Percentiles rank a stretch among this genome's conserved stretches.
These are phyloP conservation scores for Penicillium steckii DNA, from an alignment of 495 filamentous ascomycete species.

Conservation along the genomic window DNA sequence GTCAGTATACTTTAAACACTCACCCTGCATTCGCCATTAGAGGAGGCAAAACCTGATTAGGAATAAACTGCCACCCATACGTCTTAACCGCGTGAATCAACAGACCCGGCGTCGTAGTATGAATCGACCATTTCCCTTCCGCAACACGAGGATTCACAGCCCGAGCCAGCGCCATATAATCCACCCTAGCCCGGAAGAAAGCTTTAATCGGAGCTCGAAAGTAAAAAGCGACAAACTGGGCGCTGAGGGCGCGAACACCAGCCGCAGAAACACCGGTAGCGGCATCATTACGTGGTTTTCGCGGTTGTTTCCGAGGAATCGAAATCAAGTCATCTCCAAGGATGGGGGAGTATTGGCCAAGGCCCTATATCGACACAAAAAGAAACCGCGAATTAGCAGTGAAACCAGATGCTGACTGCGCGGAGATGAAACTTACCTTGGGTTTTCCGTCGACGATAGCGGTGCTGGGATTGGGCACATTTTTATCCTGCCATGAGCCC, in stretches of 20 bases:
- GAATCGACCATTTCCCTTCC: constrained; percentile 62
- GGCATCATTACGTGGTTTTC: constrained; percentile 61
- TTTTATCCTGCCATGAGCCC: neutral
- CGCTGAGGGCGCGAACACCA: constrained; percentile 72
- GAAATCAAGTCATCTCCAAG: neutral
- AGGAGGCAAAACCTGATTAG: constrained; percentile 84
- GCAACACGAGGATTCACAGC: constrained; percentile 63
- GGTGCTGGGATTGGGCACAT: neutral
- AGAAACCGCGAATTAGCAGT: too few relatives aligned
- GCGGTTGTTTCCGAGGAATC: neutral
- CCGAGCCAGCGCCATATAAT: constrained; percentile 72
- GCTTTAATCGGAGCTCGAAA: constrained; percentile 86
- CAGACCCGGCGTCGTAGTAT: constrained; percentile 74
- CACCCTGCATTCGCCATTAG: constrained; percentile 76
- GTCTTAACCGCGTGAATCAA: constrained; percentile 74
- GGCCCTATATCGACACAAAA: neutral
- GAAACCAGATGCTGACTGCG: neutral
- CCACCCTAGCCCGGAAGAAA: constrained; percentile 84
- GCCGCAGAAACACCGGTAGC: constrained; percentile 76
- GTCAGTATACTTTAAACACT: constrained; percentile 16
- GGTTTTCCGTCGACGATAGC: neutral
- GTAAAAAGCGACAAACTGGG: constrained; percentile 81
- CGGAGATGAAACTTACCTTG: neutral
- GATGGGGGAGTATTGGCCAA: neutral
- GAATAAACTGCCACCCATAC: constrained; percentile 84